These are phyloP conservation scores for Blastomyces silverae DNA, from an alignment of 2,329 filamentous ascomycete species.

Conservation along the genomic window DNA sequence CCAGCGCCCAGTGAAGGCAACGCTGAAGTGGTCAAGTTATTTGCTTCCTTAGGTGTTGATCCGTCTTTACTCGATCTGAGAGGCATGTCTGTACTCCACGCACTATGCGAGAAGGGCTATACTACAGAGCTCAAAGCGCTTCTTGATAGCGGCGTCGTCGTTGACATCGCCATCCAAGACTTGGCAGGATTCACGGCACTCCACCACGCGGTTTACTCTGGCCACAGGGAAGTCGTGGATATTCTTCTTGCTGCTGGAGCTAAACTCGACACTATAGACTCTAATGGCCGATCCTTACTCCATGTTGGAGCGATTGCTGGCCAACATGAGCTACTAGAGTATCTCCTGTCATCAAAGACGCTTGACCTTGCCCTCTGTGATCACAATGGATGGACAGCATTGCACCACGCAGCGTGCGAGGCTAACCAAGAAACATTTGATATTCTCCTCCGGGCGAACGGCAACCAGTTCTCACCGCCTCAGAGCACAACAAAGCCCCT, in stretches of 20 bases:
- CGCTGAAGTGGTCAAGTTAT: conserved; percentile 2
- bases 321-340: not conserved
- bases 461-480: not conserved
- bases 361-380: not conserved
- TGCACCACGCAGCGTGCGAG: not conserved
- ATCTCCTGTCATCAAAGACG: no score
- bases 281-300: not conserved
- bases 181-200: conserved; percentile 8
- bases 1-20: not conserved
- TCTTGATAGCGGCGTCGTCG: not conserved
- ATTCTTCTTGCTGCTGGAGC: conserved; percentile 15
- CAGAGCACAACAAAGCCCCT: not conserved
- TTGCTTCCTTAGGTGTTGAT: conserved; percentile 1
- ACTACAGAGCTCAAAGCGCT: not conserved
- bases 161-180: not conserved
- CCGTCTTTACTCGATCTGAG: conserved; percentile 3
- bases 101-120: not conserved
- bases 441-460: not conserved
- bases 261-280: not conserved
- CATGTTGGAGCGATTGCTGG: not conserved
- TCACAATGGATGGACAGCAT: not conserved
- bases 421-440: not conserved
- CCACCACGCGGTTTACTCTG: conserved; percentile 8
- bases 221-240: conserved; percentile 9
- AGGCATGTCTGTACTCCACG: not conserved